These are phyloP conservation scores for Lophiostoma macrostomum DNA, from an alignment of 495 filamentous ascomycete species.

Conservation along the genomic window DNA sequence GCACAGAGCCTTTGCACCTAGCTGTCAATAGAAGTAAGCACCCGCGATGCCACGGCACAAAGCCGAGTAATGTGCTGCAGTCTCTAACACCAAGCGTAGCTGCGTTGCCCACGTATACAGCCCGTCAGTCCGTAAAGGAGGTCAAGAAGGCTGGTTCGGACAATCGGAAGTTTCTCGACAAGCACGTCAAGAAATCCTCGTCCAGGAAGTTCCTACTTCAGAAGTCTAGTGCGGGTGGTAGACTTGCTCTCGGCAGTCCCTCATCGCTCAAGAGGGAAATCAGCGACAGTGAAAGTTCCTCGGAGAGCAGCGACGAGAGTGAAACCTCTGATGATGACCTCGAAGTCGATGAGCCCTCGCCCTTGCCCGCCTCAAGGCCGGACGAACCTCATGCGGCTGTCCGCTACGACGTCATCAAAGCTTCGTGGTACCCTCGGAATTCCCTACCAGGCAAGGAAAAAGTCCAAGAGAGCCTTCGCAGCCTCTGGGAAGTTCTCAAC, in stretches of 20 bases:
- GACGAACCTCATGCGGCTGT: constrained; percentile 53
- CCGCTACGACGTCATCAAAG: constrained; percentile 61
- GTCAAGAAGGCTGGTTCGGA: constrained; percentile 38
- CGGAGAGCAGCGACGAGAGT: too few relatives aligned
- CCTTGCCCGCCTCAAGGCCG: constrained; percentile 51
- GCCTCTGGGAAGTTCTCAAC: constrained; percentile 61
- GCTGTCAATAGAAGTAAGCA: constrained; percentile 35
- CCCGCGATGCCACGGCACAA: neutral
- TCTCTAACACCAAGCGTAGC: constrained; percentile 36
- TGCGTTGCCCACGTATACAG: constrained; percentile 41
- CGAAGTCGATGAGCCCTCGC: constrained; percentile 51
- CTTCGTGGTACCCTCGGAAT: constrained; percentile 62
- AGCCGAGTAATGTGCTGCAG: constrained; percentile 19
- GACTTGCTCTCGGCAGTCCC: neutral
- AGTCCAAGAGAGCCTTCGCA: constrained; percentile 51
- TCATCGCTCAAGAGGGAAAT: constrained; percentile 37
- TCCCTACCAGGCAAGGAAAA: constrained; percentile 45
- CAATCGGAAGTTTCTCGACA: constrained; percentile 35
- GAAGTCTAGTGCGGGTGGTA: neutral
- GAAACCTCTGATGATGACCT: constrained; percentile 51
- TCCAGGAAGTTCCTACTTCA: neutral
- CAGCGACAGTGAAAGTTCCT: constrained; percentile 34
- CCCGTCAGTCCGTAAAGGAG: constrained; percentile 47
- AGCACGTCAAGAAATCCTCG: constrained; percentile 20
- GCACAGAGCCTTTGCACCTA: constrained; percentile 30